Percentiles rank a stretch among this genome's conserved stretches.
phyloP scores from a whole-genome alignment of 441 rosid species.

The Eruca vesicaria region DNA sequence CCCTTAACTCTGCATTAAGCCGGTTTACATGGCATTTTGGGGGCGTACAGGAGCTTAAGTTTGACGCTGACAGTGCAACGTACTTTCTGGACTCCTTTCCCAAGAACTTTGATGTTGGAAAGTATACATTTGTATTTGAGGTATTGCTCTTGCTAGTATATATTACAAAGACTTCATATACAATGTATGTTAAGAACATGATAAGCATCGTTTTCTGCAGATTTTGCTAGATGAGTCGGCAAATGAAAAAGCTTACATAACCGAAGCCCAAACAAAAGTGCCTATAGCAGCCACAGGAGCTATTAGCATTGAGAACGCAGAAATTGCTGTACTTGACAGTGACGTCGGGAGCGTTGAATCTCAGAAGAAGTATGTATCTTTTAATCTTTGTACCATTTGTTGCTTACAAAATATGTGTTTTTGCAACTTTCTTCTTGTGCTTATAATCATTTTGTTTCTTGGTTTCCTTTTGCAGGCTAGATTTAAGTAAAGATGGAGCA shows the following conservation, averaged over 20 bases:
- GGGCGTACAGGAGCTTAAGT: slow-evolving; percentile 73
- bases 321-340: slow-evolving; percentile 78
- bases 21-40: slow-evolving; percentile 17
- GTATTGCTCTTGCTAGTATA: slow-evolving; percentile 40
- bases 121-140: slow-evolving; percentile 77
- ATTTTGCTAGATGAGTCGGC: slow-evolving; percentile 58
- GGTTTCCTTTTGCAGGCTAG: slow-evolving; percentile 49
- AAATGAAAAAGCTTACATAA: slow-evolving; percentile 52
- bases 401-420: background rate
- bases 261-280: slow-evolving; percentile 61
- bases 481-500: slow-evolving; percentile 58
- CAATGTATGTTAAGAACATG: slow-evolving; percentile 17
- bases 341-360: slow-evolving; percentile 79
- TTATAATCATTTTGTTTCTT: slow-evolving; percentile 13
- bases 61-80: slow-evolving; percentile 50
- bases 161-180: slow-evolving; percentile 1
- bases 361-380: slow-evolving; percentile 54
- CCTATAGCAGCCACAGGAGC: slow-evolving; percentile 63
- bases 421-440: background rate
- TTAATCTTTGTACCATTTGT: background rate
- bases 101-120: slow-evolving; percentile 68
- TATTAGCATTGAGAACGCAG: slow-evolving; percentile 62
- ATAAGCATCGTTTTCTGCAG: slow-evolving; percentile 38
- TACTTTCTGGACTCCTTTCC: slow-evolving; percentile 56
- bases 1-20: slow-evolving; percentile 2